Evolutionary conservation across 164 flowering plant genomes (phyloP).

Genomic region (Santalum album): DNA sequence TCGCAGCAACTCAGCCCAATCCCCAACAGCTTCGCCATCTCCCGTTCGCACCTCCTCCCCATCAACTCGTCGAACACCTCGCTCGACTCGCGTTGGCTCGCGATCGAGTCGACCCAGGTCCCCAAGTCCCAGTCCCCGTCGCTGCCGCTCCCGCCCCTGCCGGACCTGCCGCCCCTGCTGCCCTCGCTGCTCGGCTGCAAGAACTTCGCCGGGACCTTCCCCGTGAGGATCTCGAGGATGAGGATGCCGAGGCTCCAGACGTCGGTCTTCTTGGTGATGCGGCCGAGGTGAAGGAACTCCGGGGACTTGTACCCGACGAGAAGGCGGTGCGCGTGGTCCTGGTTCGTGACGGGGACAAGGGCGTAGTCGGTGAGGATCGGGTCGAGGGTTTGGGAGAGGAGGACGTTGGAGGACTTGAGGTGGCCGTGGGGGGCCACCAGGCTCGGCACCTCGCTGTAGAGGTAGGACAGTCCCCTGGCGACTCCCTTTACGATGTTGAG

Average conservation of each 20-base stretch:
- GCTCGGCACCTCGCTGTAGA: slow-evolving; percentile 56
- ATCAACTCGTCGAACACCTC: slow-evolving; percentile 60
- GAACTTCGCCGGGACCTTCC: slow-evolving; percentile 38
- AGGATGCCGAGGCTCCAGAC: slow-evolving; percentile 76
- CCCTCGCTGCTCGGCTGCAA: neutral
- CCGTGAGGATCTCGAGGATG: slow-evolving; percentile 69
- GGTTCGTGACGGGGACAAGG: slow-evolving; percentile 49
- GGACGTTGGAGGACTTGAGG: slow-evolving; percentile 80
- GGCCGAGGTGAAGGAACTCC: slow-evolving; percentile 33
- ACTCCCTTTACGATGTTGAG: slow-evolving; percentile 75
- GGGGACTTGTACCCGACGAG: slow-evolving; percentile 83
- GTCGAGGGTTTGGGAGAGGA: no score
- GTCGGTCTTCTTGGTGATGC: slow-evolving; percentile 59
- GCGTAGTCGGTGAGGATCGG: slow-evolving; percentile 66
- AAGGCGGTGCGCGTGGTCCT: slow-evolving; percentile 37
- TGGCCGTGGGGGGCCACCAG: slow-evolving; percentile 75
- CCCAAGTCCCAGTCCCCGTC: slow-evolving; percentile 29
- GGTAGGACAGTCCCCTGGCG: slow-evolving; percentile 48
- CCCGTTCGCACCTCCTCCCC: slow-evolving; percentile 29
- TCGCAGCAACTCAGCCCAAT: slow-evolving; percentile 68
- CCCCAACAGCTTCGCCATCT: slow-evolving; percentile 56
- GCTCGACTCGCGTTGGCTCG: slow-evolving; percentile 16
- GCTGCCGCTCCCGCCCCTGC: slow-evolving; percentile 2
- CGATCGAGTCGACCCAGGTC: slow-evolving; percentile 45
- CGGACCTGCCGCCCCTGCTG: slow-evolving; percentile 14